phyloP scores from a whole-genome alignment of 352 stramenopile genomes.

The Pythium phragmiticola region DNA sequence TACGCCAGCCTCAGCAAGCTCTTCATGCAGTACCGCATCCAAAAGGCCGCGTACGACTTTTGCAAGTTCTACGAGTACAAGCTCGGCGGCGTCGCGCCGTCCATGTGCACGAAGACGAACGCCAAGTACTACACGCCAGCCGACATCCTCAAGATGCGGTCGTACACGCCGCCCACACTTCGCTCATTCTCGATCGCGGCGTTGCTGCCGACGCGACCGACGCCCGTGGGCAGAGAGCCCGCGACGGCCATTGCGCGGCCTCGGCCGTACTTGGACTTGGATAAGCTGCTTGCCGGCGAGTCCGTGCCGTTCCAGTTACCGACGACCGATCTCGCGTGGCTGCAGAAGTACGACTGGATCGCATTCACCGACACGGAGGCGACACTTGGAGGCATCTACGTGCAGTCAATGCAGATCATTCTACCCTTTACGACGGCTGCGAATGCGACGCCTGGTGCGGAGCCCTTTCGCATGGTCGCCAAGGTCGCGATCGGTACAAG shows the following conservation, averaged over 20 bases:
- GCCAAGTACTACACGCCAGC: slow-evolving; percentile 12
- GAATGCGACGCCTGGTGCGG: neutral
- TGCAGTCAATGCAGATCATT: slow-evolving; percentile 12
- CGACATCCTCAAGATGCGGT: slow-evolving; percentile 12
- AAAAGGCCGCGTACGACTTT: slow-evolving; percentile 24
- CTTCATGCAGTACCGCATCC: slow-evolving; percentile 23
- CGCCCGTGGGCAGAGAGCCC: neutral
- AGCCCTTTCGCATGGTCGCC: neutral
- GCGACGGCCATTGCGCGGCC: neutral
- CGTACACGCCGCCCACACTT: slow-evolving; percentile 1
- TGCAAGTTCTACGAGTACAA: slow-evolving; percentile 28
- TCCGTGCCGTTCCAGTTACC: slow-evolving; percentile 6
- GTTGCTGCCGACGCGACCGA: slow-evolving; percentile 8
- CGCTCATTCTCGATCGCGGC: neutral
- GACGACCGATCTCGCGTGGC: neutral
- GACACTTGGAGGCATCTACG: neutral
- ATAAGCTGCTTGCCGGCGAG: neutral
- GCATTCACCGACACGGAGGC: neutral
- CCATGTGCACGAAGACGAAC: slow-evolving; percentile 10
- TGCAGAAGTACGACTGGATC: slow-evolving; percentile 2
- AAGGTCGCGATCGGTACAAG: neutral
- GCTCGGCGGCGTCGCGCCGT: slow-evolving; percentile 12
- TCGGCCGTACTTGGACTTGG: slow-evolving; percentile 7
- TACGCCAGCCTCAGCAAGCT: slow-evolving; percentile 16
- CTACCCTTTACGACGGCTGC: slow-evolving; percentile 4